Conservation (phyloP, 2,329 filamentous ascomycete genomes). For the Zymoseptoria brevis region DNA sequence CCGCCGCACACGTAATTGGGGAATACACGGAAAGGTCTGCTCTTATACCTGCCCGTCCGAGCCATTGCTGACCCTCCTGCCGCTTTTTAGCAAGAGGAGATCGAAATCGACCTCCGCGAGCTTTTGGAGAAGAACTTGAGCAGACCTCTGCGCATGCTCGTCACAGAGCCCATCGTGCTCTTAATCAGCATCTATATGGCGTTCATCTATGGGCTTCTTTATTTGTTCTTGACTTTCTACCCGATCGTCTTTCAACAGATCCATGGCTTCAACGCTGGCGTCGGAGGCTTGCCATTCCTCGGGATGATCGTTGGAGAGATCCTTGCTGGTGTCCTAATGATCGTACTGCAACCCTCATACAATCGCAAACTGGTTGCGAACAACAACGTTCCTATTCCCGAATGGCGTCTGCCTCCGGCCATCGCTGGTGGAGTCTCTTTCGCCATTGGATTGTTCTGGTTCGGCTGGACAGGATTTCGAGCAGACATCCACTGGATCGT, state of each 20-base stretch:
- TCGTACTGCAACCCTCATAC: slow-evolving; percentile 26
- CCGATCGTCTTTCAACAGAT: slow-evolving; percentile 67
- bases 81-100: slow-evolving; percentile 29
- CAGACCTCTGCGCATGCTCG: slow-evolving; percentile 40
- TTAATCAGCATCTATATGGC: slow-evolving; percentile 38
- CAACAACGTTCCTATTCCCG: slow-evolving; percentile 34
- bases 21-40: slow-evolving; percentile 38
- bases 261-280: slow-evolving; percentile 61
- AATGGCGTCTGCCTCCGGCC: slow-evolving; percentile 38
- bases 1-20: slow-evolving; percentile 51
- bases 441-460: slow-evolving; percentile 33
- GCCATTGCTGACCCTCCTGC: neutral
- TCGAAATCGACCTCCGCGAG: slow-evolving; percentile 32
- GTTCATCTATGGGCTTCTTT: slow-evolving; percentile 51
- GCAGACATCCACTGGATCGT: slow-evolving; percentile 36
- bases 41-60: neutral
- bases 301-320: slow-evolving; percentile 50
- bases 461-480: slow-evolving; percentile 39
- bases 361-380: slow-evolving; percentile 27
- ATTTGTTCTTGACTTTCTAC: slow-evolving; percentile 80
- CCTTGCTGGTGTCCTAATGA: slow-evolving; percentile 16
- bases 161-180: slow-evolving; percentile 44
- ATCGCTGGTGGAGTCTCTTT: slow-evolving; percentile 44
- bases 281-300: slow-evolving; percentile 73
- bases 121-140: slow-evolving; percentile 31